Conservation (phyloP, 2,329 filamentous ascomycete genomes). For the Myriosclerotinia duriaeana region DNA sequence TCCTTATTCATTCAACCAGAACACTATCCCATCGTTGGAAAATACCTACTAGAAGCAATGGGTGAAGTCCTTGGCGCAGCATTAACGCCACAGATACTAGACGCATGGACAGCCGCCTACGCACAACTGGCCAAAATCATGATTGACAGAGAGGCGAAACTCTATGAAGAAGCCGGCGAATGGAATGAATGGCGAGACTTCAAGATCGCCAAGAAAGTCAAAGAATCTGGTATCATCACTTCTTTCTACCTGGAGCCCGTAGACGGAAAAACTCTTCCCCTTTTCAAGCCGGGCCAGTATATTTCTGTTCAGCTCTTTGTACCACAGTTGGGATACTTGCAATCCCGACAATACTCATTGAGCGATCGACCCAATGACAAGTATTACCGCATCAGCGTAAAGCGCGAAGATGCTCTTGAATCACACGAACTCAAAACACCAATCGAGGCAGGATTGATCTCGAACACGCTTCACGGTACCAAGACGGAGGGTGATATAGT, state of each 20-base stretch:
- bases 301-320: slow-evolving; percentile 64
- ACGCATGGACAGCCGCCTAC: slow-evolving; percentile 73
- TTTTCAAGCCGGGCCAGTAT: slow-evolving; percentile 71
- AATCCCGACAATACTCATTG: slow-evolving; percentile 74
- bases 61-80: slow-evolving; percentile 65
- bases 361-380: slow-evolving; percentile 55
- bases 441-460: slow-evolving; percentile 13
- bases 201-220: slow-evolving; percentile 58
- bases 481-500: slow-evolving; percentile 52
- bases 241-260: slow-evolving; percentile 69
- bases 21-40: slow-evolving; percentile 70
- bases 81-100: slow-evolving; percentile 63
- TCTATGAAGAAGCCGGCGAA: slow-evolving; percentile 54
- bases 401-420: slow-evolving; percentile 51
- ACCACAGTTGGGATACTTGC: slow-evolving; percentile 60
- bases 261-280: slow-evolving; percentile 58
- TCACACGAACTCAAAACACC: background rate
- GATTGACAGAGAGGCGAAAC: slow-evolving; percentile 60
- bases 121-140: slow-evolving; percentile 69
- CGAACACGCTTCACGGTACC: slow-evolving; percentile 51
- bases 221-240: slow-evolving; percentile 61
- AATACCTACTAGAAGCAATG: slow-evolving; percentile 67
- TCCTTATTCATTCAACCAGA: slow-evolving; percentile 67
- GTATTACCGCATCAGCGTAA: slow-evolving; percentile 73
- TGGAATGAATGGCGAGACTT: slow-evolving; percentile 55